A percentile compares a stretch with the other conserved stretches of the same genome.
Conservation (phyloP, 306 rosid genomes). For the Vachellia pachyceras region DNA sequence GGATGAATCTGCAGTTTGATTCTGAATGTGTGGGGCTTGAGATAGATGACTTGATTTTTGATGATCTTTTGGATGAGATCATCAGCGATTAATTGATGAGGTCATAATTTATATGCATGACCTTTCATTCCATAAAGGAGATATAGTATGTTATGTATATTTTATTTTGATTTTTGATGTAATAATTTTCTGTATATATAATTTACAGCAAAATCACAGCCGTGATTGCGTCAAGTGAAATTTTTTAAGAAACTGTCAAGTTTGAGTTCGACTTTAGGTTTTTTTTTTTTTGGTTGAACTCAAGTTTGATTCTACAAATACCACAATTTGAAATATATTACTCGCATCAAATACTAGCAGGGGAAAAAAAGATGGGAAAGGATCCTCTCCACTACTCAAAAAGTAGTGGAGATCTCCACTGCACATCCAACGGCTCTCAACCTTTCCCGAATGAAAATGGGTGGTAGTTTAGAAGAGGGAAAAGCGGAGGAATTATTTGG, state of each 20-base stretch:
- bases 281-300: too few relatives aligned
- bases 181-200: background rate
- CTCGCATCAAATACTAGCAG: too few relatives aligned
- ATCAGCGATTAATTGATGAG: background rate
- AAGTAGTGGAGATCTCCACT: too few relatives aligned
- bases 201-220: background rate
- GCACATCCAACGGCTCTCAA: too few relatives aligned
- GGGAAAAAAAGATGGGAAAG: too few relatives aligned
- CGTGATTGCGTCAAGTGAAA: background rate
- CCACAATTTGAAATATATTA: too few relatives aligned
- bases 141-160: background rate
- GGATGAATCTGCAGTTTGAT: slow-evolving; percentile 90
- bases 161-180: background rate
- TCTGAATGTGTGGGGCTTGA: slow-evolving; percentile 78
- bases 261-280: too few relatives aligned
- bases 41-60: slow-evolving; percentile 74
- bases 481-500: too few relatives aligned
- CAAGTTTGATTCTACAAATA: too few relatives aligned
- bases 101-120: background rate
- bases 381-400: too few relatives aligned
- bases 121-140: background rate
- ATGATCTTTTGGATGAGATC: slow-evolving; percentile 71
- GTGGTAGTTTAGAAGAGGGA: too few relatives aligned
- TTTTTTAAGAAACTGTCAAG: background rate
- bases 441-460: too few relatives aligned